A percentile compares a stretch with the other conserved stretches of the same genome.
Evolutionary conservation across 2,329 filamentous ascomycete genomes (phyloP).

Genomic region (Catunica adiposa): DNA sequence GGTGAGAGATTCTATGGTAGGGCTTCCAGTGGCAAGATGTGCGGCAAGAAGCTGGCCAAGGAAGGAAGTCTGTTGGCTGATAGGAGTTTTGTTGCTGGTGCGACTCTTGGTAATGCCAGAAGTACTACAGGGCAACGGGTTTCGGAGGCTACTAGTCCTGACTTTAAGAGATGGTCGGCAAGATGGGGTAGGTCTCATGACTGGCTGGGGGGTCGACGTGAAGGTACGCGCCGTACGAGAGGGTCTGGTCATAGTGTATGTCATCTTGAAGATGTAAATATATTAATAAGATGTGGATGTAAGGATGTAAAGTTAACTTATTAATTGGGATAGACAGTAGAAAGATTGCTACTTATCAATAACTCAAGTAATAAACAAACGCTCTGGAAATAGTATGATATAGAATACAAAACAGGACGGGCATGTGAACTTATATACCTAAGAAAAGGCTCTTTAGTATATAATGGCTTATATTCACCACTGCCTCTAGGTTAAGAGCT

Average conservation of each 20-base stretch:
- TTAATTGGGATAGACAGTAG: too few relatives aligned
- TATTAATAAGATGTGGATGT: neutral
- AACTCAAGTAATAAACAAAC: too few relatives aligned
- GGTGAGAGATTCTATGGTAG: neutral
- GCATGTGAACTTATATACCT: neutral
- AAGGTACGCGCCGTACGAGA: neutral
- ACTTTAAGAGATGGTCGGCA: slow-evolving; percentile 8
- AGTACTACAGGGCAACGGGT: neutral
- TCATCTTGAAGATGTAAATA: neutral
- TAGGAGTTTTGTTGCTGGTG: neutral
- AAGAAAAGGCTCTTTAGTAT: neutral
- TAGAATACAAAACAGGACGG: too few relatives aligned
- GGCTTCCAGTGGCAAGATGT: neutral
- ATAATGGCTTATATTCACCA: neutral
- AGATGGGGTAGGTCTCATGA: neutral
- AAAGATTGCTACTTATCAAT: neutral
- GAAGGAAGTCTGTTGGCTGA: neutral
- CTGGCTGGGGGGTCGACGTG: neutral
- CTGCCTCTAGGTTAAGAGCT: neutral
- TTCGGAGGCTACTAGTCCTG: slow-evolving; percentile 6
- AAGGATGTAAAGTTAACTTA: neutral
- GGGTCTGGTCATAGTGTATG: neutral
- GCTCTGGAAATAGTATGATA: too few relatives aligned
- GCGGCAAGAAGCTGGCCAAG: neutral
- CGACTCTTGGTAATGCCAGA: slow-evolving; percentile 4